Percentiles rank a stretch among this genome's conserved stretches.
Evolutionary conservation across 805 yeast genomes (phyloP).

Genomic region (Lipomyces oligophaga): DNA sequence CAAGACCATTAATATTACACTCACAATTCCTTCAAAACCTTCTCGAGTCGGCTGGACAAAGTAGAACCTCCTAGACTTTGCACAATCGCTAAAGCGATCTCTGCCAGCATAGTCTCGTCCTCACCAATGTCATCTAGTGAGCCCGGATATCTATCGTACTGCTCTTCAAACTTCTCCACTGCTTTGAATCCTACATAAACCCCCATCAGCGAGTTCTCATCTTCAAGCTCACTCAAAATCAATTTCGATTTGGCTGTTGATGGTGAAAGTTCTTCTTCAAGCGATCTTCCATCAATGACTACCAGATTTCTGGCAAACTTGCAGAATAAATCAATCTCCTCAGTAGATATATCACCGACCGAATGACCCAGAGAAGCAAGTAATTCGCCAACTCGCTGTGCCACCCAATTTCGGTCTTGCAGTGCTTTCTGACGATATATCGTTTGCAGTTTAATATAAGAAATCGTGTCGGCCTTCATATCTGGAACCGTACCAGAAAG

Average conservation of each 20-base stretch:
- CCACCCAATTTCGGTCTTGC: slow-evolving; percentile 46
- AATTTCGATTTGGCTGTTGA: slow-evolving; percentile 5
- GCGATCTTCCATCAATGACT: slow-evolving; percentile 46
- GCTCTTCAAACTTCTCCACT: slow-evolving; percentile 30
- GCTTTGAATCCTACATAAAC: slow-evolving; percentile 32
- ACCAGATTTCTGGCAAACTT: slow-evolving; percentile 55
- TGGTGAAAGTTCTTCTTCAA: slow-evolving; percentile 24
- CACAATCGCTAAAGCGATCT: slow-evolving; percentile 14
- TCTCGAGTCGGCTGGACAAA: slow-evolving; percentile 22
- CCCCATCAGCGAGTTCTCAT: slow-evolving; percentile 27
- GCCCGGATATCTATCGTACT: slow-evolving; percentile 18
- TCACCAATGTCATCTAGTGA: slow-evolving; percentile 8
- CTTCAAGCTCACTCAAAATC: slow-evolving; percentile 15
- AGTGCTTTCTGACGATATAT: slow-evolving; percentile 56
- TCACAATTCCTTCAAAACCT: slow-evolving; percentile 47
- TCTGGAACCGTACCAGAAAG: slow-evolving; percentile 76
- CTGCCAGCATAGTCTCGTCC: slow-evolving; percentile 12
- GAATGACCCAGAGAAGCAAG: slow-evolving; percentile 36
- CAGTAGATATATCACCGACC: slow-evolving; percentile 37
- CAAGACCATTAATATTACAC: slow-evolving; percentile 14
- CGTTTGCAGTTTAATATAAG: slow-evolving; percentile 55
- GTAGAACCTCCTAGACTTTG: slow-evolving; percentile 11
- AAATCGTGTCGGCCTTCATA: slow-evolving; percentile 73
- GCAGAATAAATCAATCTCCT: slow-evolving; percentile 50
- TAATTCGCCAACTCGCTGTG: slow-evolving; percentile 37